Evolutionary conservation across 2,329 filamentous ascomycete species (phyloP).

Genomic region (Colletotrichum horii): DNA sequence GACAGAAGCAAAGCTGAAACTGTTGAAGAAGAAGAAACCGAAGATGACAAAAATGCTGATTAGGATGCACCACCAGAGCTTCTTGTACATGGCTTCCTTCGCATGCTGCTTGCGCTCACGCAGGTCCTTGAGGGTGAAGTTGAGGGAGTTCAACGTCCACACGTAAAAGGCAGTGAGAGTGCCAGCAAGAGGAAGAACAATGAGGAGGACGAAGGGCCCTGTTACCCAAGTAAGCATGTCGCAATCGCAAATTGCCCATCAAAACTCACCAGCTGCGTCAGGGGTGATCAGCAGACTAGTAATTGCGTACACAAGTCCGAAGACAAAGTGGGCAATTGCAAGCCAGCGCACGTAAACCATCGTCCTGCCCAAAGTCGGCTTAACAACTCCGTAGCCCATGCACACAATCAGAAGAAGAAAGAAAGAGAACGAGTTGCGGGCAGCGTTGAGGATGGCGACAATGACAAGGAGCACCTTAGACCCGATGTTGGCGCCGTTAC

Average conservation of each 20-base stretch:
- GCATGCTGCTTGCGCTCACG: conserved; percentile 90
- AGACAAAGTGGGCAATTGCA: conserved; percentile 91
- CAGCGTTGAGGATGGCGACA: conserved; percentile 92
- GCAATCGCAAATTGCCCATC: neutral
- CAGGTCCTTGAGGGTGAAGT: conserved; percentile 95
- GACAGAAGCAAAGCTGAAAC: conserved; percentile 88
- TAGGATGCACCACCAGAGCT: conserved; percentile 98
- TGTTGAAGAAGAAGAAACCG: conserved; percentile 98
- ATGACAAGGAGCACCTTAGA: conserved; percentile 87
- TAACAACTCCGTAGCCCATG: conserved; percentile 99
- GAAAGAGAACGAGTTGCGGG: conserved; percentile 96
- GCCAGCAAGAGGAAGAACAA: conserved; percentile 89
- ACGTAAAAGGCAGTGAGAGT: conserved; percentile 97
- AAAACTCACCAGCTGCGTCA: conserved; percentile 72
- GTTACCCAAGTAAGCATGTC: neutral
- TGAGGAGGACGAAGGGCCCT: conserved; percentile 89
- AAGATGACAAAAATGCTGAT: conserved; percentile 94
- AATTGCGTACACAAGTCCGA: conserved; percentile 91
- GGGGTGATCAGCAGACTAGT: conserved; percentile 89
- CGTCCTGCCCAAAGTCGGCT: conserved; percentile 85
- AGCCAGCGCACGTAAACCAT: conserved; percentile 95
- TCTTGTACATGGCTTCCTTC: conserved; percentile 96
- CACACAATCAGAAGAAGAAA: conserved; percentile 97
- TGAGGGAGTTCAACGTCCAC: conserved; percentile 96
- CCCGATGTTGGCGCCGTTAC: conserved; percentile 81